Evolutionary conservation across 768 basidiomycete genomes (phyloP), one percentile per base, ranked within the genome.

Genomic region (Tremella fuciformis): DNA sequence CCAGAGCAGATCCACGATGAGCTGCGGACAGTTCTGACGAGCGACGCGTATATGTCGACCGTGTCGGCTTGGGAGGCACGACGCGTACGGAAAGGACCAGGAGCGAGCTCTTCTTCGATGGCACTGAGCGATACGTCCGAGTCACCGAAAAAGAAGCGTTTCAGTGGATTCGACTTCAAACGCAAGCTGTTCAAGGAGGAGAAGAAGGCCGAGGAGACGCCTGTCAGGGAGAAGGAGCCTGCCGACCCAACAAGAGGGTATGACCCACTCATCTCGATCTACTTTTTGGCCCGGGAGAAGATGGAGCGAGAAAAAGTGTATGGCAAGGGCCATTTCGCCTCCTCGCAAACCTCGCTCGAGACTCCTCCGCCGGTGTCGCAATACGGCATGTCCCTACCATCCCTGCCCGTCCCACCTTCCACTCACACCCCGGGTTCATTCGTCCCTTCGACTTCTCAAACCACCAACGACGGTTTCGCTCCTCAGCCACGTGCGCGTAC

Each of bases 241-340:
- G 80, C 62, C 24, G 94, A 99, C 71, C 93, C 94, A 3, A 94
- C 91, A 13, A 80, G 84, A 54, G 96, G 92, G 1, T 99, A 91
- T 80, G 91, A 97, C 74, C 93, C 91, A 0, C 82, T 99, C 24
- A 83, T 98, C 47, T 91, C 92, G 26, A 97, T 99, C 79, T 99
- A 99, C 76, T 97, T 86, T 80, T 84, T 99, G 18, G 89, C 93
- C 3, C 82, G 90, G 53, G 96, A 99, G 80, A 98, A 97, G 82
- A 81, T 92, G 71, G 92, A 98, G 72, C 81, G 96, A 55, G 96
- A 99, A 67, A 83, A 84, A 52, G 88, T 99, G 7, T 98, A 93
- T 76, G 96, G 94, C 0, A 86, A 86, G 0, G 92, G 92, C 2
- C 86, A 89, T 62, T 99, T 99, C 77, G 96, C 96, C 1, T 88